phyloP scores from a whole-genome alignment of 2,329 filamentous ascomycete species.

The Leptodontidium sp. region DNA sequence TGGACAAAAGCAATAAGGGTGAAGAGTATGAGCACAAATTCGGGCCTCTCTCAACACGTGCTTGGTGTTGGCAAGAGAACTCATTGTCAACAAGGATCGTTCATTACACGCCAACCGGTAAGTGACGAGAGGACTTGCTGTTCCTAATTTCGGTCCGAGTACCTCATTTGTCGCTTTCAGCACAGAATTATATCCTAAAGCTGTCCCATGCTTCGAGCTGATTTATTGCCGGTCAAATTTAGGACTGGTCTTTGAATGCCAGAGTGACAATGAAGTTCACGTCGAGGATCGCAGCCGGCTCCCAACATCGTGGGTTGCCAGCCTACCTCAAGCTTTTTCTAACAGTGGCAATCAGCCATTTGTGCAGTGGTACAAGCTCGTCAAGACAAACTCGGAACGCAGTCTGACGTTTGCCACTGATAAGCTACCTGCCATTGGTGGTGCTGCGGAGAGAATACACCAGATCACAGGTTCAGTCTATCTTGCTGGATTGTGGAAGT shows the following conservation, averaged over 20 bases:
- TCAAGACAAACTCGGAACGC: slow-evolving; percentile 8
- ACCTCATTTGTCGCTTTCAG: too few species aligned
- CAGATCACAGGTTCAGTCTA: slow-evolving; percentile 7
- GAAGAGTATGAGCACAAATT: background rate
- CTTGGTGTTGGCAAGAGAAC: slow-evolving; percentile 12
- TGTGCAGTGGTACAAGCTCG: slow-evolving; percentile 2
- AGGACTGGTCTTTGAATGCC: slow-evolving; percentile 7
- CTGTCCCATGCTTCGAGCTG: background rate
- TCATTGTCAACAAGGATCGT: slow-evolving; percentile 1
- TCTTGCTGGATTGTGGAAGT: slow-evolving; percentile 15
- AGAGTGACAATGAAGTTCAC: background rate
- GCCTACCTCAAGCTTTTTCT: slow-evolving; percentile 3
- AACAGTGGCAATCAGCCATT: background rate
- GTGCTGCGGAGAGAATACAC: slow-evolving; percentile 10
- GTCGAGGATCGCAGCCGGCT: background rate
- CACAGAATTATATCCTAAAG: too few species aligned
- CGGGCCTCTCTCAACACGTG: background rate
- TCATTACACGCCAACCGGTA: slow-evolving; percentile 3
- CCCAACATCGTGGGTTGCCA: background rate
- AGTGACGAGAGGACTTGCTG: too few species aligned
- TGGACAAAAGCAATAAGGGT: slow-evolving; percentile 1
- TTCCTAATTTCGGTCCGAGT: too few species aligned
- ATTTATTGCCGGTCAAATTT: background rate
- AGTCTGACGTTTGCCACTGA: slow-evolving; percentile 1
- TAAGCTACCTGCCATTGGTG: slow-evolving; percentile 7